These are phyloP conservation scores for Xylaria sp. DNA, from an alignment of 2,329 filamentous ascomycete genomes.

Conservation along the genomic window DNA sequence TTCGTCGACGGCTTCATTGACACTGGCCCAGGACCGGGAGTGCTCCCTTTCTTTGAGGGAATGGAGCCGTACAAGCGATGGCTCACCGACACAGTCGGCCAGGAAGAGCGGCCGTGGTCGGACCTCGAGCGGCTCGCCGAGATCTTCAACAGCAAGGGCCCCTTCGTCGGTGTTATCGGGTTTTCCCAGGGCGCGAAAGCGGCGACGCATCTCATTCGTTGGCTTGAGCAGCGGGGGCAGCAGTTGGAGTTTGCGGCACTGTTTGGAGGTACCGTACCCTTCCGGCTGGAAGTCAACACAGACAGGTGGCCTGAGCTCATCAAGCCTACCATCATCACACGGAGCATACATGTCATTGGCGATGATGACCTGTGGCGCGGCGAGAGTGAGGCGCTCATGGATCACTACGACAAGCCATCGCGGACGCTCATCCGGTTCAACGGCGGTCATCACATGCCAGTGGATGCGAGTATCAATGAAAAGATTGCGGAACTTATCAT, in stretches of 20 bases:
- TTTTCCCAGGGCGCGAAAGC: conserved; percentile 26
- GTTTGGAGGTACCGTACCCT: conserved; percentile 23
- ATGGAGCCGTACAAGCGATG: conserved; percentile 32
- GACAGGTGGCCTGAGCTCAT: conserved; percentile 21
- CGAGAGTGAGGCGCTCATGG: conserved; percentile 23
- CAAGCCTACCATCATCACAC: conserved; percentile 21
- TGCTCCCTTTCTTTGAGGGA: conserved; percentile 31
- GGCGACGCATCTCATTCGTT: conserved; percentile 19
- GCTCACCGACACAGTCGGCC: conserved; percentile 21
- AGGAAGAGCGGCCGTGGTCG: conserved; percentile 18
- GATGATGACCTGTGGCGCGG: conserved; percentile 23
- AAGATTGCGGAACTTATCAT: conserved; percentile 20
- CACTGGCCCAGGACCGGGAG: conserved; percentile 24
- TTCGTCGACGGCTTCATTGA: conserved; percentile 27
- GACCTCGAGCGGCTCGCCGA: conserved; percentile 18
- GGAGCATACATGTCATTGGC: conserved; percentile 25
- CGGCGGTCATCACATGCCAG: conserved; percentile 26
- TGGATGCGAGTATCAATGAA: conserved; percentile 17
- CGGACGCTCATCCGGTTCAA: conserved; percentile 17
- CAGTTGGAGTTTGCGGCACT: conserved; percentile 23
- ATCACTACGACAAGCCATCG: conserved; percentile 19
- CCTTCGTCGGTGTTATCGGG: conserved; percentile 24
- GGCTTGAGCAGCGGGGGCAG: conserved; percentile 26
- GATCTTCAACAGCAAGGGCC: conserved; percentile 20
- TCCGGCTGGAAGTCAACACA: conserved; percentile 5